These are phyloP conservation scores for Globisporangium perplexum DNA, from an alignment of 352 stramenopile genomes.

Conservation along the genomic window DNA sequence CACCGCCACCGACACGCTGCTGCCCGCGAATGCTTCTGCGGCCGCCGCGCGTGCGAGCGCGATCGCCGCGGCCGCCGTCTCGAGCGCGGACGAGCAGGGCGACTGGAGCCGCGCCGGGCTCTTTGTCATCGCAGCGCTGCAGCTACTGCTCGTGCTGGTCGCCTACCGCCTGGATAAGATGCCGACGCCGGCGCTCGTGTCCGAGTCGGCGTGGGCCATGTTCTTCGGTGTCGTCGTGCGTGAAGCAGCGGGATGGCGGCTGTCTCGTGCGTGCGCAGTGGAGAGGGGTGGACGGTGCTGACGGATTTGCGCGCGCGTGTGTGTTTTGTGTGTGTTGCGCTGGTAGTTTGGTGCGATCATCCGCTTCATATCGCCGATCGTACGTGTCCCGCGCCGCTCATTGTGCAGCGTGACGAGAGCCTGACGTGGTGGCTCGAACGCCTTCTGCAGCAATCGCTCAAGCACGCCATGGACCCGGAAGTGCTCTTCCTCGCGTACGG, in stretches of 20 bases:
- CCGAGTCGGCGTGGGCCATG: constrained; percentile 77
- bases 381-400: constrained; percentile 10
- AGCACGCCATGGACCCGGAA: constrained; percentile 78
- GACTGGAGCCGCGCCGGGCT: constrained; percentile 76
- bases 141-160: constrained; percentile 77
- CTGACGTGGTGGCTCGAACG: no score
- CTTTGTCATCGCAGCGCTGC: constrained; percentile 74
- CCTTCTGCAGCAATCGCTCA: constrained; percentile 74
- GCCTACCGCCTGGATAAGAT: constrained; percentile 74
- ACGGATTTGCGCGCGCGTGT: neutral
- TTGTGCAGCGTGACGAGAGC: neutral
- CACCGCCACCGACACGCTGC: constrained; percentile 12
- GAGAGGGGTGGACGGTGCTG: neutral
- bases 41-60: constrained; percentile 10
- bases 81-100: constrained; percentile 16
- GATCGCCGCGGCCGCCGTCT: constrained; percentile 12
- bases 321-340: neutral
- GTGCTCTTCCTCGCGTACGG: constrained; percentile 79
- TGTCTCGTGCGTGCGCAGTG: neutral
- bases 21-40: constrained; percentile 13
- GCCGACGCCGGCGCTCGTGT: constrained; percentile 61
- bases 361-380: constrained; percentile 76
- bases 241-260: neutral
- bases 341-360: constrained; percentile 66
- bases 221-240: constrained; percentile 80